Evolutionary conservation across 331 rosid species (phyloP), one percentile per base, ranked within the genome.

Genomic region (Malus hybrid): DNA sequence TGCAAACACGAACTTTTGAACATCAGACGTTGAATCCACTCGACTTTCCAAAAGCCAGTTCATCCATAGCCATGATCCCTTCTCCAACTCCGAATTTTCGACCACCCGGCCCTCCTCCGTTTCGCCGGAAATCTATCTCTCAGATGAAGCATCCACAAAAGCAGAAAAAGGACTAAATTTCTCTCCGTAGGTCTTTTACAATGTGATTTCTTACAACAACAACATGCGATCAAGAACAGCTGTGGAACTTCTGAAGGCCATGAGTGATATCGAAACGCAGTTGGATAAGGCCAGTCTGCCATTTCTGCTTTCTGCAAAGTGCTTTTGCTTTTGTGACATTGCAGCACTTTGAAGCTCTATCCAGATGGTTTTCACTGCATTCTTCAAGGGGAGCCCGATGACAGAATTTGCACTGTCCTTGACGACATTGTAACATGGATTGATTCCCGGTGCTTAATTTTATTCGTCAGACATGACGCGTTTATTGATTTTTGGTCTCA

Each of bases 371-470:
- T 76, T 72, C 97, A 91, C 82, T 71, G 94, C 87, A 84, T 91
- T 61, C 79, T 91, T 71, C 92, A 89, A 84, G 97, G 97, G 29
- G 97, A 91, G 71, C 85, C 94, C 3, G 94, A 89, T 78, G 90
- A 80, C 66, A 83, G 80, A 80, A 91, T 89, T 76, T 79, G 71
- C 66, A 64, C 77, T 22, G 77, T 84, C 39, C 92, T 87, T 57
- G 75, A 82, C 67, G 97, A 89, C 69, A 87, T 91, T 57, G 70
- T 89, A 15, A 73, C 82, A 6, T 89, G 97, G 97, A 87, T 91
- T 68, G 87, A 91, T 78, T 58, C 57, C 5, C 87, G 91, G 28
- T 73, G 77, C 76, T 36, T 36, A 36, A 36, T 36, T 36, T 36
- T 36, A 36, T 36, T 36, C 44, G 44, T 36, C 44, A 36, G 11